Base-by-base conservation (phyloP, 129 eudicot genomes). In the Scalesia atractyloides region DNA sequence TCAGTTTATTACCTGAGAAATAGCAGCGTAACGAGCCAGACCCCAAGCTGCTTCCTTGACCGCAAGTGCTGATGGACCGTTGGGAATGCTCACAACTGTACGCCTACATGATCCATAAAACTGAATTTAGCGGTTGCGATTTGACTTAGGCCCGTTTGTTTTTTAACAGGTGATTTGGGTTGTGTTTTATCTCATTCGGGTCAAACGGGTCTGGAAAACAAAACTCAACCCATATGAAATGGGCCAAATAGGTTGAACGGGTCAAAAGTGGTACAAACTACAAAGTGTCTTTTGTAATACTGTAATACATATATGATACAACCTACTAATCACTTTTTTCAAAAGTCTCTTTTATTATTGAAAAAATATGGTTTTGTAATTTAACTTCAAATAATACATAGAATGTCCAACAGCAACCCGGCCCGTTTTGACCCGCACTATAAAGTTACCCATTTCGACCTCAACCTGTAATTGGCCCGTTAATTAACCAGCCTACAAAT, bases 31-130 rank as follows among this genome's bases (percentile, higher is more conserved):
- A 81, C 96, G 87, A 60, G 96, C 96, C 41, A 89, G 82, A 75
- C 93, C 96, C 96, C 96, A 89, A 24, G 96, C 96, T 14, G 96
- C 96, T 82, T 89, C 96, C 85, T 89, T 89, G 70, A 89, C 96
- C 2, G 96, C 96, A 65, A 89, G 92, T 17, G 87, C 96, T 64
- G 93, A 75, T 8, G 96, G 96, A 22, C 96, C 96, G n/a, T 89
- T 89, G 59, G 96, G 92, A 66, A 89, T 86, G 90, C 92, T 86
- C 85, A 89, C 96, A 66, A 89, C 96, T 0, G 96, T 84, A 51
- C 96, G 92, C 96, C 96, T 86, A 72, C 33, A 67, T 46, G 17
- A 69, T 79, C 58, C 70, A 68, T 15, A 64, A 64, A 53, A 48
- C 41, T 69, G n/a, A 48, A 20, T 70, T 50, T 69, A 52, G 64